Evolutionary conservation across 2,329 filamentous ascomycete species (phyloP), one percentile per base, ranked within the genome.

Genomic region (Cladophialophora immunda): DNA sequence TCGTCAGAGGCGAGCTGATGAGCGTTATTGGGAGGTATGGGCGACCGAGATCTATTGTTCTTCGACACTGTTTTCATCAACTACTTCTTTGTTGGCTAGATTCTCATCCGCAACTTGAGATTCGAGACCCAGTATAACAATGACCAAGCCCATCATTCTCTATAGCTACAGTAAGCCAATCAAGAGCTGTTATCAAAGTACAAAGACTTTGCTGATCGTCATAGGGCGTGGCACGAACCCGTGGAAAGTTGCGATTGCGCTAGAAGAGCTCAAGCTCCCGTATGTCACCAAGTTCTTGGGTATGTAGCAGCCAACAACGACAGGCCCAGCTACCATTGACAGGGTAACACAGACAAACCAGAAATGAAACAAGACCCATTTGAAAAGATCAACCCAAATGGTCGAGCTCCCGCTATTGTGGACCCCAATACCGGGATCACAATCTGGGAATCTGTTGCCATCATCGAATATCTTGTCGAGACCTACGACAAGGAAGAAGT

Each of bases 341-440:
- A 30, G 8, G 8, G 8, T 30, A 3, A 55, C 2, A 66, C 75
- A 5, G 45, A 50, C 4, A 50, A 50, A 15, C 45, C 50, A 27
- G 50, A 54, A 6, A 54, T 79, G n/a, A 80, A 71, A 55, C n/a
- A 55, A 19, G 29, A 22, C 8, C 29, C 54, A 4, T 62, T 62
- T 54, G 22, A 27, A 11, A 60, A 59, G 25, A 34, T 68, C 29
- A 68, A 65, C 17, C 65, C 61, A 22, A 67, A 69, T 30, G 77
- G 77, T 50, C 76, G 76, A 5, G 45, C 76, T 2, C 77, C 77
- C 11, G 71, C 76, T 29, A 76, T 78, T 27, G 58, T 76, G 34
- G 77, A 78, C 58, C 76, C 76, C 29, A 78, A 78, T 69, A 79
- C 76, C 4, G 57, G 58, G 80, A 80, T 79, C 6, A 25, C 25